Percentiles rank a stretch among this genome's conserved stretches.
phyloP scores from a whole-genome alignment of 768 basidiomycete genomes.

The Kwoniella sp. region DNA sequence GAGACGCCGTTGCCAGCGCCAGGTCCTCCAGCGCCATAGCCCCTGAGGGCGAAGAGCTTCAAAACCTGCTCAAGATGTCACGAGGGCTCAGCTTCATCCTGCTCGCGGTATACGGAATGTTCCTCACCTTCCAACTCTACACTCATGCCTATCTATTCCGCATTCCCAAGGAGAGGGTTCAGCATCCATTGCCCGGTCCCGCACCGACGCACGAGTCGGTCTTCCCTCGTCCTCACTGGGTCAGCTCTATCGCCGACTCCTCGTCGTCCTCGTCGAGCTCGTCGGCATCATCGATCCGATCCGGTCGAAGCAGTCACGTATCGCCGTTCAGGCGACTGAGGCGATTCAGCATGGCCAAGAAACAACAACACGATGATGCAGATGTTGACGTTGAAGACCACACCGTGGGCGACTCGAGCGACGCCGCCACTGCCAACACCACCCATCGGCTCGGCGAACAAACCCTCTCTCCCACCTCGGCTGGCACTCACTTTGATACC shows the following conservation, averaged over 20 bases:
- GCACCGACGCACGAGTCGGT: slow-evolving; percentile 29
- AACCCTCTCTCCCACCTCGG: neutral
- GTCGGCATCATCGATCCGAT: slow-evolving; percentile 15
- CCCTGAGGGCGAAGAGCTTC: slow-evolving; percentile 52
- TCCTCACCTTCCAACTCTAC: slow-evolving; percentile 39
- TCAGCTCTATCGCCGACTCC: slow-evolving; percentile 31
- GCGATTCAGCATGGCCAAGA: slow-evolving; percentile 5
- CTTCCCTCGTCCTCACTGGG: slow-evolving; percentile 46
- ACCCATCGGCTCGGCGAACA: too few species aligned
- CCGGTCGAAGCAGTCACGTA: slow-evolving; percentile 8
- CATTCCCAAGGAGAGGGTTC: slow-evolving; percentile 18
- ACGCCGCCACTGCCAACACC: too few species aligned
- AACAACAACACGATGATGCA: slow-evolving; percentile 3
- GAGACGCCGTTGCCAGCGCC: slow-evolving; percentile 19
- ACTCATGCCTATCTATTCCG: slow-evolving; percentile 37
- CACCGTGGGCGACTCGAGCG: neutral
- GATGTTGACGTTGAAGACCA: slow-evolving; percentile 10
- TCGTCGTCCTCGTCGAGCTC: slow-evolving; percentile 18
- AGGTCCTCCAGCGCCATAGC: slow-evolving; percentile 6
- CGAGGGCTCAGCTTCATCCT: slow-evolving; percentile 56
- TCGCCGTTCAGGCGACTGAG: slow-evolving; percentile 29
- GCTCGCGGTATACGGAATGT: slow-evolving; percentile 53
- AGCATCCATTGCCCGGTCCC: slow-evolving; percentile 38
- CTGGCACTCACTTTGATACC: neutral
- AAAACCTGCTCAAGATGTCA: slow-evolving; percentile 54